Base-by-base conservation (phyloP, 441 rosid species). In the Biscutella laevigata region DNA sequence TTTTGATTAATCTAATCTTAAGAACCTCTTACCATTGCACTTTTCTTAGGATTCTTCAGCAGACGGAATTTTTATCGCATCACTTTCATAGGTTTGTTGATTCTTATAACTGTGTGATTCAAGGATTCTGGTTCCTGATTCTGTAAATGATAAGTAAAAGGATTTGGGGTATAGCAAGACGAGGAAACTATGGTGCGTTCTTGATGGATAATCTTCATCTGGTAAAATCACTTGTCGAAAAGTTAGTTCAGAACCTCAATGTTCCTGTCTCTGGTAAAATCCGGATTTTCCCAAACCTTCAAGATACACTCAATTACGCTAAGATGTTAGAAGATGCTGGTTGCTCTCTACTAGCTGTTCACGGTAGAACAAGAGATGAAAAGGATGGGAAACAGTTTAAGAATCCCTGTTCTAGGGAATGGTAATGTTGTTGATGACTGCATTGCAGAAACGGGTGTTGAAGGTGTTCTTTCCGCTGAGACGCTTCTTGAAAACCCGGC, bases 391-490 rank as follows among this genome's bases (percentile, higher is more conserved):
- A 74, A 71, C 85, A 81, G 62, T 40, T 79, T 38, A 19, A 68
- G 68, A 57, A 87, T 90, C 57, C 95, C 96, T 14, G 94, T 90
- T 22, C 78, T 90, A 14, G 95, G 88, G 6, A 91, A 91, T 61
- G 96, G 98, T 60, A 85, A 91, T 61, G 64, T 91, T 62, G 94
- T 81, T 4, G 57, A 41, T 30, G 44, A 57, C 38, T 85, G 94
- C 56, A 55, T 91, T 64, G 64, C 67, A 55, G 88, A 74, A 75
- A 88, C 96, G 0, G 84, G 84, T 24, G 84, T 63, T 15, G 94
- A 86, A 40, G 97, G 97, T 38, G 91, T 89, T 61, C 91, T 91
- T 57, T 91, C 98, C 0, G 98, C 96, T 0, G 96, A 91, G 74
- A 45, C 95, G 53, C 94, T 91, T 5, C 98, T 91, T 30, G 96